phyloP scores from a whole-genome alignment of 202 grass and related monocot genomes.

The Zizania palustris region DNA sequence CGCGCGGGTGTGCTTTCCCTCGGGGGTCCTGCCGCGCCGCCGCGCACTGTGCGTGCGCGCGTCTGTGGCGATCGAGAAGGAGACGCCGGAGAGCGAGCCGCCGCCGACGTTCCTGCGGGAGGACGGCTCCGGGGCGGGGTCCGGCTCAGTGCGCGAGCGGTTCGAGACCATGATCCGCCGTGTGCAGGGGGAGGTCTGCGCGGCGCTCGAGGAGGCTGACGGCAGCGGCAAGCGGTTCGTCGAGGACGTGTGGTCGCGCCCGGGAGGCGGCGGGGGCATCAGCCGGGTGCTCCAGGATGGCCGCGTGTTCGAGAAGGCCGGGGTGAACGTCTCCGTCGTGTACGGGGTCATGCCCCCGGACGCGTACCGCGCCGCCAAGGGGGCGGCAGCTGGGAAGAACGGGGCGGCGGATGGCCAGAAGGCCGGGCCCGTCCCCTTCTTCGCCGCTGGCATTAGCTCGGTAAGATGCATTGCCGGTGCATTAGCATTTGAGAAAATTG shows the following conservation, averaged over 20 bases:
- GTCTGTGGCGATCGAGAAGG: constrained; percentile 91
- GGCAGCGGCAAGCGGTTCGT: constrained; percentile 66
- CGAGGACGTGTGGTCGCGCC: constrained; percentile 95
- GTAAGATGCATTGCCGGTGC: constrained; percentile 40
- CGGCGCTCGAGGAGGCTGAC: constrained; percentile 76
- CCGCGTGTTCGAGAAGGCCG: constrained; percentile 86
- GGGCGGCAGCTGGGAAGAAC: constrained; percentile 48
- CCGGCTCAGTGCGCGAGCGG: constrained; percentile 75
- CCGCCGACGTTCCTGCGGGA: constrained; percentile 85
- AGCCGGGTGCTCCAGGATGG: constrained; percentile 94
- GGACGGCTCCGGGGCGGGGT: constrained; percentile 50
- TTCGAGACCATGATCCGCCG: constrained; percentile 95
- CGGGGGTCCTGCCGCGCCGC: not conserved
- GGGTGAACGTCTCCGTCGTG: constrained; percentile 95
- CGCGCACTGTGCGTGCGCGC: constrained; percentile 52
- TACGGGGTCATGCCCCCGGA: constrained; percentile 94
- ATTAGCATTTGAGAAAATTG: not conserved
- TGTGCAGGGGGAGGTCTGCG: constrained; percentile 87
- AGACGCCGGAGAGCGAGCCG: constrained; percentile 86
- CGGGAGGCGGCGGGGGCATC: constrained; percentile 87
- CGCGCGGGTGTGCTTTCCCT: not conserved
- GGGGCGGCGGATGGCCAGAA: constrained; percentile 47
- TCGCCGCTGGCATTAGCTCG: constrained; percentile 92
- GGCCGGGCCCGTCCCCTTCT: constrained; percentile 83
- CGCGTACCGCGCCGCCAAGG: constrained; percentile 91